Evolutionary conservation across 805 yeast species (phyloP), one percentile per base, ranked within the genome.

Genomic region (Cyberlindnera maritima): DNA sequence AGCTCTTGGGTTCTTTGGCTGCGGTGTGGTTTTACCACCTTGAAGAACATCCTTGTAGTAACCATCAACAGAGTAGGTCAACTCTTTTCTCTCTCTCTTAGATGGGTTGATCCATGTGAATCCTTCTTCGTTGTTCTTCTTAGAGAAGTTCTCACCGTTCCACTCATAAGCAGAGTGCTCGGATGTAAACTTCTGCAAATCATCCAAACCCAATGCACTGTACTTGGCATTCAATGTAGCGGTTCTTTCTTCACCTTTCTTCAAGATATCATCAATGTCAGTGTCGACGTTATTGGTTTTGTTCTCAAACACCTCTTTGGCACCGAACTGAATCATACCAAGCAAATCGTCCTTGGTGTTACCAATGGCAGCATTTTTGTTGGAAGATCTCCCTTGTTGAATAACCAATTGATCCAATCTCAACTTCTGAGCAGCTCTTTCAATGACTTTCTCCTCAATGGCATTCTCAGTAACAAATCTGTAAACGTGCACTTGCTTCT

Each of bases 321-420:
- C 99, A 48, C 99, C 99, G 66, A 85, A 96, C 66, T 92, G 98
- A 65, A 92, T 92, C 98, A 94, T 94, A 41, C 86, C 88, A 20
- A 92, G 69, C 58, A 92, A 77, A 61, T 91, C 98, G 58, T 89
- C 97, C 60, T 88, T 87, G 5, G 76, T 68, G 55, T 75, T 83
- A 15, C 85, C 87, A 49, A 80, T 69, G 0, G 72, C 61, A n/a
- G 67, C 64, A 47, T 72, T 71, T 44, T 73, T 74, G 28, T 77
- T 75, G 37, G 68, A 67, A 9, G 81, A 69, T 48, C 91, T 73
- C 8, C 96, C 97, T 62, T 92, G 98, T 64, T 92, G 99, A 57
- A 92, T 92, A 44, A 92, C 99, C 55, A 92, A 76, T 62, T 92
- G 97, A 67, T 92, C 99, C 50, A 92, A 74, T 50, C 97, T 75